Evolutionary conservation across 768 basidiomycete species (phyloP), one percentile per base, ranked within the genome.

Genomic region (Tricholoma furcatifolium): DNA sequence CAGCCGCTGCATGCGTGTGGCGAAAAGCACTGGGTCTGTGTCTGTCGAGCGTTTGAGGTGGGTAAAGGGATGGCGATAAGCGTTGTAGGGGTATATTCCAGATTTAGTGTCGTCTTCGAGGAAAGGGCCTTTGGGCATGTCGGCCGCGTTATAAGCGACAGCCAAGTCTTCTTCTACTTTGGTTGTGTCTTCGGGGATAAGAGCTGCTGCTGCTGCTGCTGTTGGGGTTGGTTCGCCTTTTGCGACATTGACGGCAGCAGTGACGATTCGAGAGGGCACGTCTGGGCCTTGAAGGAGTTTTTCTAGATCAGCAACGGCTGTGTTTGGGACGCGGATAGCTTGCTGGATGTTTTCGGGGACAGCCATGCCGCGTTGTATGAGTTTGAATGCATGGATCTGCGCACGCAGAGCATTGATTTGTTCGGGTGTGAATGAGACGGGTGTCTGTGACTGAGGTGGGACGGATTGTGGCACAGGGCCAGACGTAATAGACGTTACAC

Each of bases 81-180:
- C 87, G 67, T 96, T 96, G 74, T 94, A 95, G 2, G 94, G 94
- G 62, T 95, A 93, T 54, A 95, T 85, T 36, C 83, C 82, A 0
- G 92, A 93, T 52, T 82, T 76, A 47, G 81, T 73, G 65, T 95
- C 83, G 65, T 89, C 88, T 55, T 96, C 93, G 27, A 90, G 74
- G 69, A 84, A 85, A 5, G 84, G 82, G 0, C 84, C 87, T 57
- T 87, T 87, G 21, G 91, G 86, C 42, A 86, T 65, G 56, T 88
- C 83, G 2, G 78, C 72, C 8, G 79, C 70, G 49, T 85, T 78
- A 6, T 82, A 68, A 32, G 76, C 65, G 6, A 71, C 56, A 1
- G 66, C 57, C 11, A 75, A 69, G 10, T 74, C 65, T 34, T 87
- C 84, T 59, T 88, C 87, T 15, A 79, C 71, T 56, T 87, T 85